These are phyloP conservation scores for Asterella californica DNA, from an alignment of 225 moss, liverwort and hornwort genomes.

Conservation along the genomic window DNA sequence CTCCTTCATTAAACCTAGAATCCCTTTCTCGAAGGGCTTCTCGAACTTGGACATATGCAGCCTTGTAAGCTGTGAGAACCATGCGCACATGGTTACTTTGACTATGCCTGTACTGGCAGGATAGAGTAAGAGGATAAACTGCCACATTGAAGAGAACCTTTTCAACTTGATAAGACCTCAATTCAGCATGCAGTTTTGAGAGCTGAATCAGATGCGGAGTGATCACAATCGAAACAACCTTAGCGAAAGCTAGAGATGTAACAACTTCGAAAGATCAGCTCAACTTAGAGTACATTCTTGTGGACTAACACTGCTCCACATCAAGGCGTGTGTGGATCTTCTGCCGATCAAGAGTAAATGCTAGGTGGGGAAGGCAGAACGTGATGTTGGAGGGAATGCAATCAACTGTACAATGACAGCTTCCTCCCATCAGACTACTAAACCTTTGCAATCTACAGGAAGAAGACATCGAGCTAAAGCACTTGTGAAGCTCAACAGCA, in stretches of 20 bases:
- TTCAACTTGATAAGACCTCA: conserved; percentile 2
- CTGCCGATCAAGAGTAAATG: conserved; percentile 21
- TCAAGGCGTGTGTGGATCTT: conserved; percentile 22
- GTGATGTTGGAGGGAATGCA: conserved; percentile 33
- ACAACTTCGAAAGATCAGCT: conserved; percentile 25
- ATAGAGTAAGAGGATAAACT: not conserved
- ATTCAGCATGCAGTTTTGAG: conserved; percentile 13
- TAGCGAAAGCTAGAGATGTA: conserved; percentile 8
- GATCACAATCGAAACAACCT: conserved; percentile 18
- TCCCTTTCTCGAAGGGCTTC: not conserved
- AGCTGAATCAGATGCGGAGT: conserved; percentile 19
- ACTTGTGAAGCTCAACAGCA: conserved; percentile 30
- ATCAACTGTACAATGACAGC: conserved; percentile 54
- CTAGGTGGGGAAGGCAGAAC: conserved; percentile 19
- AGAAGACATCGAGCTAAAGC: conserved; percentile 29
- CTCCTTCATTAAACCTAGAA: not conserved
- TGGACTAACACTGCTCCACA: conserved; percentile 24
- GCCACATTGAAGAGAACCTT: not conserved
- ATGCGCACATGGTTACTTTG: conserved; percentile 9
- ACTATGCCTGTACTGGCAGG: conserved; percentile 5
- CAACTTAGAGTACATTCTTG: conserved; percentile 17
- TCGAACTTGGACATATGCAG: not conserved
- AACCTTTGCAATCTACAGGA: conserved; percentile 20
- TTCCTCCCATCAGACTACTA: conserved; percentile 31
- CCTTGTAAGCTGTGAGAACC: conserved; percentile 10